These are phyloP conservation scores for Carex littledalei DNA, from an alignment of 176 grass and related monocot genomes.

Conservation along the genomic window DNA sequence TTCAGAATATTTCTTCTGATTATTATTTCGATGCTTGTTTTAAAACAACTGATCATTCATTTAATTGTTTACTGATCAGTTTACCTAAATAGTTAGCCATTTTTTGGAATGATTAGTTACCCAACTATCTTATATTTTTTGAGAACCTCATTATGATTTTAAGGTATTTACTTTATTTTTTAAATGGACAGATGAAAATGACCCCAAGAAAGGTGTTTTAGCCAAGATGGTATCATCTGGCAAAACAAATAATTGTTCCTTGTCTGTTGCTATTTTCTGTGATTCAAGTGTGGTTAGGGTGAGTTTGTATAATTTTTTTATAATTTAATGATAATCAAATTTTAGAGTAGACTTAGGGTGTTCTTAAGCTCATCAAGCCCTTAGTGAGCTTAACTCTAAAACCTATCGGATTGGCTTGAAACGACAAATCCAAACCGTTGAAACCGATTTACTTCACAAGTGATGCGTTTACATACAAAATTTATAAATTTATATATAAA, in stretches of 20 bases:
- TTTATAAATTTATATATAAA: too few species aligned
- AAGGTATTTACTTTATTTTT: slow-evolving; percentile 22
- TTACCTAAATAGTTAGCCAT: background rate
- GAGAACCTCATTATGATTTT: slow-evolving; percentile 17
- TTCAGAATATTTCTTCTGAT: background rate
- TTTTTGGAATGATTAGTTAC: background rate
- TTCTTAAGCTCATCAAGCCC: too few species aligned
- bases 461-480: too few species aligned
- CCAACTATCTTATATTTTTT: background rate
- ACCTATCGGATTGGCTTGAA: too few species aligned
- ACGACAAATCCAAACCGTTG: too few species aligned
- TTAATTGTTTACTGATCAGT: background rate
- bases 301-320: slow-evolving; percentile 26
- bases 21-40: background rate
- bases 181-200: slow-evolving; percentile 46
- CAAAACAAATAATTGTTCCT: slow-evolving; percentile 46
- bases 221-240: slow-evolving; percentile 62
- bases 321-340: slow-evolving; percentile 12
- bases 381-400: too few species aligned
- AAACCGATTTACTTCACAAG: too few species aligned
- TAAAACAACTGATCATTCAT: background rate
- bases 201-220: slow-evolving; percentile 71
- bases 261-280: slow-evolving; percentile 68
- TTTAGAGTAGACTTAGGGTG: background rate
- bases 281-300: slow-evolving; percentile 61